These are phyloP conservation scores for Pachyrhizus erosus DNA, from an alignment of 306 rosid species.

Conservation along the genomic window DNA sequence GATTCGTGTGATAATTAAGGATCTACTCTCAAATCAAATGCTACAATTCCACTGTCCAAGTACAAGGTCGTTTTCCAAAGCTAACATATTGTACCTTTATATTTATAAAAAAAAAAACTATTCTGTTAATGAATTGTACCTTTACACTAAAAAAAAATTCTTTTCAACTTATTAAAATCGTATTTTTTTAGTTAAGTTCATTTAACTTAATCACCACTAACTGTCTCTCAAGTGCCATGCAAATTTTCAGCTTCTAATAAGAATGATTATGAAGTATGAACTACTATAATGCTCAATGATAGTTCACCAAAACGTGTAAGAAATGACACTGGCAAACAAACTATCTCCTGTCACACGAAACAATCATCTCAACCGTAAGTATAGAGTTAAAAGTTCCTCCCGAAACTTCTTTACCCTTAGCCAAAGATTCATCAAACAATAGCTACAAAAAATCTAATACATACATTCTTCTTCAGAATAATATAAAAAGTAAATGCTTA, in stretches of 20 bases:
- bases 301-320: constrained; percentile 10
- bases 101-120: neutral
- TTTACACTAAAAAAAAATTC: neutral
- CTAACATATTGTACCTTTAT: neutral
- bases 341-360: neutral
- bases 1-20: constrained; percentile 13
- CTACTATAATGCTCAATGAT: neutral
- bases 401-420: constrained; percentile 8
- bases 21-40: constrained; percentile 27
- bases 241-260: neutral
- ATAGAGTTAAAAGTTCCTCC: constrained; percentile 8
- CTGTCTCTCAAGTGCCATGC: constrained; percentile 18
- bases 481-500: constrained; percentile 10
- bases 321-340: neutral
- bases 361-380: neutral
- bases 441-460: constrained; percentile 8
- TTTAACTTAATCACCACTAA: constrained; percentile 13
- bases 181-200: constrained; percentile 19
- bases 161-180: constrained; percentile 13
- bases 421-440: constrained; percentile 11
- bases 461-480: constrained; percentile 29
- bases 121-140: neutral
- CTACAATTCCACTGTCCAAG: constrained; percentile 10
- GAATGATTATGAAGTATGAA: constrained; percentile 4
- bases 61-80: constrained; percentile 1